A percentile compares a stretch with the other conserved stretches of the same genome.
Conservation (phyloP, 2,329 filamentous ascomycete species). For the Pestalotiopsis sp. region DNA sequence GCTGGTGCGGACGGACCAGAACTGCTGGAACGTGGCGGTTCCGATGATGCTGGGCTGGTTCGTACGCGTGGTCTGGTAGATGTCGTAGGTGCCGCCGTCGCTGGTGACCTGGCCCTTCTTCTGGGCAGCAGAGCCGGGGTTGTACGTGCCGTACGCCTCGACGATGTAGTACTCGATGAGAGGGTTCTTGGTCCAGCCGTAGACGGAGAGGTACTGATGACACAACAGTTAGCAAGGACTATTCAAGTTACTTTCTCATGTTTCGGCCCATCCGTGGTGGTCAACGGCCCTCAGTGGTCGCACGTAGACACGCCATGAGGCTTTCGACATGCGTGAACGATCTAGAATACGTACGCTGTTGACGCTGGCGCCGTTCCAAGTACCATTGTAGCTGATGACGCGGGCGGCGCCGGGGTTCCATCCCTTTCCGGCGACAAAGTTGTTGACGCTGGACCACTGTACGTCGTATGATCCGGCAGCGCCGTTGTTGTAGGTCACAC, state of each 20-base stretch:
- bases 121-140: slow-evolving; percentile 31
- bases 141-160: slow-evolving; percentile 37
- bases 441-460: slow-evolving; percentile 49
- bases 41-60: slow-evolving; percentile 49
- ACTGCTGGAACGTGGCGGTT: slow-evolving; percentile 51
- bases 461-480: slow-evolving; percentile 53
- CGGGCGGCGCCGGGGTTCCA: slow-evolving; percentile 43
- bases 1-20: slow-evolving; percentile 51
- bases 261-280: background rate
- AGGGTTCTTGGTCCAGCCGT: slow-evolving; percentile 40
- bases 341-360: slow-evolving; percentile 33
- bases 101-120: slow-evolving; percentile 32
- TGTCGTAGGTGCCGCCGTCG: slow-evolving; percentile 37
- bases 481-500: slow-evolving; percentile 60
- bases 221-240: slow-evolving; percentile 47
- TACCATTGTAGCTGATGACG: slow-evolving; percentile 33
- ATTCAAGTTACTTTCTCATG: background rate
- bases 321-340: background rate
- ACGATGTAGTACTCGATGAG: slow-evolving; percentile 44
- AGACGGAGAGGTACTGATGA: slow-evolving; percentile 47
- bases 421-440: slow-evolving; percentile 56
- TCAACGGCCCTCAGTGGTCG: background rate
- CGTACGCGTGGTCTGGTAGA: slow-evolving; percentile 37
- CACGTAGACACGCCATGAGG: background rate
- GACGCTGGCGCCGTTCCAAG: slow-evolving; percentile 33